phyloP scores from a whole-genome alignment of 2,329 filamentous ascomycete species.

The Fusarium sp. region DNA sequence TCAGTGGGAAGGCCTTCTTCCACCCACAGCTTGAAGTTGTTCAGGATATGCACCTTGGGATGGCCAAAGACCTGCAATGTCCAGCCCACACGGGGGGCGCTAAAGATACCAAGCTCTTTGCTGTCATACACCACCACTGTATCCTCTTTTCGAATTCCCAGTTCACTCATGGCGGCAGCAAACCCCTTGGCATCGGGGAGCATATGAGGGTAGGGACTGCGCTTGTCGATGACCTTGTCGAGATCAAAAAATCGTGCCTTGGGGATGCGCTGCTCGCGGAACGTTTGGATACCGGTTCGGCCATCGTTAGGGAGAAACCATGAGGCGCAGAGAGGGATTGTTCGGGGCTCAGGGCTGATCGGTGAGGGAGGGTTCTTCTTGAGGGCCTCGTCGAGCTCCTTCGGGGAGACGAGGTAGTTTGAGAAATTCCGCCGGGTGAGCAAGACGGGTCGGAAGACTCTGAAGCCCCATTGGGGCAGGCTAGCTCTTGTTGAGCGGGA shows the following conservation, averaged over 20 bases:
- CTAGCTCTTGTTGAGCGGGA: conserved; percentile 57
- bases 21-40: conserved; percentile 97
- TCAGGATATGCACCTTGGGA: conserved; percentile 85
- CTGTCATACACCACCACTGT: conserved; percentile 94
- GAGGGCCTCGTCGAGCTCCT: conserved; percentile 83
- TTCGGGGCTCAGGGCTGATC: conserved; percentile 83
- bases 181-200: conserved; percentile 85
- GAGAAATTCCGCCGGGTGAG: conserved; percentile 64
- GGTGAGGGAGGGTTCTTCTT: conserved; percentile 83
- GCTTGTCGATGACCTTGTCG: conserved; percentile 88
- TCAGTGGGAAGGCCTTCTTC: conserved; percentile 86
- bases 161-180: conserved; percentile 85
- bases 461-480: conserved; percentile 53
- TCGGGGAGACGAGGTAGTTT: conserved; percentile 88
- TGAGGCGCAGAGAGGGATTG: conserved; percentile 89
- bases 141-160: conserved; percentile 90
- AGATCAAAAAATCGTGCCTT: conserved; percentile 96
- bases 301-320: conserved; percentile 98
- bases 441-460: conserved; percentile 48
- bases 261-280: conserved; percentile 85
- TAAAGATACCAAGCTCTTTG: conserved; percentile 92
- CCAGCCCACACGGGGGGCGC: conserved; percentile 93
- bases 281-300: conserved; percentile 83
- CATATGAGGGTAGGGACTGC: conserved; percentile 96
- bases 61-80: conserved; percentile 93